Evolutionary conservation across 2,329 filamentous ascomycete species (phyloP).

Genomic region (Tolypocladium pustulatum): DNA sequence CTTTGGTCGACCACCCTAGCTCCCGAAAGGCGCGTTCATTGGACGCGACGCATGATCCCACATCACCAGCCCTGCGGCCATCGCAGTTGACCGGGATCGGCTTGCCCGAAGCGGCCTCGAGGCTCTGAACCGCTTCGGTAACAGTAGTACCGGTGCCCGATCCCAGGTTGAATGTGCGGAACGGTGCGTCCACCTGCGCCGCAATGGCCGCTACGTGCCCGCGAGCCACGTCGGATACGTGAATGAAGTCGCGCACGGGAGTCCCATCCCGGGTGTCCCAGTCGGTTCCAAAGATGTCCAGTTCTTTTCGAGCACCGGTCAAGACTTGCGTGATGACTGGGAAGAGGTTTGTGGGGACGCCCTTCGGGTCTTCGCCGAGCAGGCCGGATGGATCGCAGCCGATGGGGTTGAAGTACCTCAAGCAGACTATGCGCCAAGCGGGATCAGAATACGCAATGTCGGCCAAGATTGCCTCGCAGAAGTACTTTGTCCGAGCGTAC

Average conservation of each 20-base stretch:
- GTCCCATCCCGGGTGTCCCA: slow-evolving; percentile 58
- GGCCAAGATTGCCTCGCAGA: slow-evolving; percentile 55
- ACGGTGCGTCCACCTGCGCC: slow-evolving; percentile 16
- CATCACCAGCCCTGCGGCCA: slow-evolving; percentile 29
- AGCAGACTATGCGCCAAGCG: slow-evolving; percentile 50
- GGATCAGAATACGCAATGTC: slow-evolving; percentile 51
- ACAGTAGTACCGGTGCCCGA: slow-evolving; percentile 35
- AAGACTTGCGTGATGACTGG: slow-evolving; percentile 54
- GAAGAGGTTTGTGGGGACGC: slow-evolving; percentile 52
- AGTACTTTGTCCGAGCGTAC: slow-evolving; percentile 57
- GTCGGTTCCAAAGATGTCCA: slow-evolving; percentile 54
- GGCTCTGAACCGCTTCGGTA: slow-evolving; percentile 28
- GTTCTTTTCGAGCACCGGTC: slow-evolving; percentile 37
- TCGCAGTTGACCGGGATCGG: slow-evolving; percentile 26
- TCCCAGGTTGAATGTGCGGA: slow-evolving; percentile 34
- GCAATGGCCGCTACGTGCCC: slow-evolving; percentile 52
- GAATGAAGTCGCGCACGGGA: slow-evolving; percentile 57
- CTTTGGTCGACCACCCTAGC: slow-evolving; percentile 26
- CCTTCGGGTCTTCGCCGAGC: slow-evolving; percentile 52
- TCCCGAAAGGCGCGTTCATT: slow-evolving; percentile 27
- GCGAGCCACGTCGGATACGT: slow-evolving; percentile 53
- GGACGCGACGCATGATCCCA: slow-evolving; percentile 31
- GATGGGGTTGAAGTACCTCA: slow-evolving; percentile 60
- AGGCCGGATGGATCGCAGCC: slow-evolving; percentile 55
- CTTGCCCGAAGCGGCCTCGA: slow-evolving; percentile 24